Evolutionary conservation across 1,139 yeast species (phyloP).

Genomic region (Lodderomyces orthopsilosis): DNA sequence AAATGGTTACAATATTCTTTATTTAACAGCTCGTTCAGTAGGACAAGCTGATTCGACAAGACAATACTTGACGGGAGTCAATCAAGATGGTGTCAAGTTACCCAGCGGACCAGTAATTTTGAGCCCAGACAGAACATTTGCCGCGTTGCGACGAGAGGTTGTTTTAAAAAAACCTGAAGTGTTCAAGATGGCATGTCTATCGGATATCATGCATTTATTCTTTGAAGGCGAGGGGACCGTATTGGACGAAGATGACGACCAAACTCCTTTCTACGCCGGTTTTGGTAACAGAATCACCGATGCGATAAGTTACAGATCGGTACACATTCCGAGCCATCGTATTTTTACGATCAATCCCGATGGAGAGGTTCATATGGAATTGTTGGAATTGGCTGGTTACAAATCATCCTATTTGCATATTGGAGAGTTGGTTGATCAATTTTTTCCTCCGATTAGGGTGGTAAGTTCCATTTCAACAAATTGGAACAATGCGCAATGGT

Average conservation of each 20-base stretch:
- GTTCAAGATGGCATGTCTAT: conserved; percentile 94
- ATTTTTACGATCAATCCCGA: conserved; percentile 95
- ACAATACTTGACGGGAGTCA: conserved; percentile 73
- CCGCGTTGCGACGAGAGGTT: conserved; percentile 88
- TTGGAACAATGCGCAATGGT: conserved; percentile 39
- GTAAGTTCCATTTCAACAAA: conserved; percentile 35
- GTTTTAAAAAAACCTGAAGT: conserved; percentile 95
- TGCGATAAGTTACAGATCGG: conserved; percentile 91
- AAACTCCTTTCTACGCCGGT: conserved; percentile 93
- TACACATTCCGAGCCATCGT: conserved; percentile 90
- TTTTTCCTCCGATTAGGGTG: conserved; percentile 81
- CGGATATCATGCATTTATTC: conserved; percentile 74
- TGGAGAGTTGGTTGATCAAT: conserved; percentile 94
- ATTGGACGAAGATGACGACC: conserved; percentile 27
- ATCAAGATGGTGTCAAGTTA: conserved; percentile 62
- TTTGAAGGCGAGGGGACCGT: conserved; percentile 20
- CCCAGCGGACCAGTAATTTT: conserved; percentile 94
- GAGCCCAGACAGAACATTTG: conserved; percentile 96
- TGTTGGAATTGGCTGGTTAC: conserved; percentile 90
- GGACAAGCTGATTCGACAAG: conserved; percentile 96
- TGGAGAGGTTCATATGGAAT: conserved; percentile 97
- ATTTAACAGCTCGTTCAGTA: conserved; percentile 90
- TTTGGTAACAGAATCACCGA: conserved; percentile 97
- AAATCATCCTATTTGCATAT: conserved; percentile 84
- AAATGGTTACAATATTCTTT: conserved; percentile 92